A percentile compares a stretch with the other conserved stretches of the same genome.
These are phyloP conservation scores for Glycine latifolia DNA, from an alignment of 306 rosid species.

Conservation along the genomic window DNA sequence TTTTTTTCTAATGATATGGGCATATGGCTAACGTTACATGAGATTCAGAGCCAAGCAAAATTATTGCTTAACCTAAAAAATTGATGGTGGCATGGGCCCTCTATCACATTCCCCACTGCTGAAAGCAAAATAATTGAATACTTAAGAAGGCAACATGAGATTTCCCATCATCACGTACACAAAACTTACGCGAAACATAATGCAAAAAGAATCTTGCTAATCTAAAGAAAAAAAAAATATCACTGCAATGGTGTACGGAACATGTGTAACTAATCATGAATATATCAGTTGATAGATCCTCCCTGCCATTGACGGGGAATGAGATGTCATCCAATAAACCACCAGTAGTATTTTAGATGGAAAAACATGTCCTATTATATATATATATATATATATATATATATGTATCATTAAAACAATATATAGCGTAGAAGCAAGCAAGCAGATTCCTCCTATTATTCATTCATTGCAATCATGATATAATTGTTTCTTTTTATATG, in stretches of 20 bases:
- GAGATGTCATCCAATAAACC: slow-evolving; percentile 42
- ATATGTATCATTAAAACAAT: too few species aligned
- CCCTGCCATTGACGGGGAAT: slow-evolving; percentile 28
- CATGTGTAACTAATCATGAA: neutral
- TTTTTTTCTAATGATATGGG: slow-evolving; percentile 1
- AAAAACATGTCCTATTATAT: neutral
- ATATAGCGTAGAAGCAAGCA: neutral
- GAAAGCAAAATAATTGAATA: neutral
- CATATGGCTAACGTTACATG: neutral
- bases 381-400: too few species aligned
- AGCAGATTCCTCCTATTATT: neutral
- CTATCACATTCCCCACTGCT: neutral
- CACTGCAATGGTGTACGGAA: slow-evolving; percentile 25
- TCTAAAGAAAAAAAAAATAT: neutral
- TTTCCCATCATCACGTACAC: neutral
- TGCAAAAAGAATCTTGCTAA: too few species aligned
- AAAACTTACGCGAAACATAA: neutral
- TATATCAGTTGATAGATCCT: neutral
- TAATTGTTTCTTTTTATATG: neutral
- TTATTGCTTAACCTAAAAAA: neutral
- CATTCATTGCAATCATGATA: neutral
- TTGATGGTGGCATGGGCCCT: neutral
- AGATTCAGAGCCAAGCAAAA: neutral
- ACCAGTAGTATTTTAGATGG: neutral
- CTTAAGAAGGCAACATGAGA: slow-evolving; percentile 29